Conservation (phyloP, 2,329 filamentous ascomycete species). For the Ophiocordyceps sinensis region DNA sequence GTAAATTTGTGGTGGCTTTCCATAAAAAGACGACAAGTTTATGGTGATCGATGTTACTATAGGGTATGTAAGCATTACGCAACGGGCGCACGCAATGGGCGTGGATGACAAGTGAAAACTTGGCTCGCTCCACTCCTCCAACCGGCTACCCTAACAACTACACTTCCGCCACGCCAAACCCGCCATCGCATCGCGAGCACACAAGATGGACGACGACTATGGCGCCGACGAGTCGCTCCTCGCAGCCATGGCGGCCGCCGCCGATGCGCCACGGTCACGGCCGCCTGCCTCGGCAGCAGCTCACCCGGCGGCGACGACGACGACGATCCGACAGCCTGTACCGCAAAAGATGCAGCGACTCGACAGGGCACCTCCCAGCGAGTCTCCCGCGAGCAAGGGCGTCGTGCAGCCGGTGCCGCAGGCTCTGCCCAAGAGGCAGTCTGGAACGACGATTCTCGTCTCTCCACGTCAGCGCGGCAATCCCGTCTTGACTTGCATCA, state of each 20-base stretch:
- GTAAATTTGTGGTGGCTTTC: no score
- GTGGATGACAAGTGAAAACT: no score
- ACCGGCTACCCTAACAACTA: no score
- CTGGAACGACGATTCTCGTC: conserved; percentile 71
- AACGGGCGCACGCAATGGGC: no score
- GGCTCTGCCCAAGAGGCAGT: conserved; percentile 49
- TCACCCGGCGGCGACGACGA: background rate
- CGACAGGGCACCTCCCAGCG: conserved; percentile 31
- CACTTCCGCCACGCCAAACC: background rate
- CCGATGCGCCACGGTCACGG: conserved; percentile 5
- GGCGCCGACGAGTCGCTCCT: conserved; percentile 42
- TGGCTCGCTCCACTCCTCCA: no score
- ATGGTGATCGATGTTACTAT: no score
- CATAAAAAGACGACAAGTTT: no score
- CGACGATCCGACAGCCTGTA: conserved; percentile 21
- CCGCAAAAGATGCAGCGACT: conserved; percentile 34
- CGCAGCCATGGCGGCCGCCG: conserved; percentile 38
- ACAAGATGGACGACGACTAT: conserved; percentile 36
- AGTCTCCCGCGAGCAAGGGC: conserved; percentile 36
- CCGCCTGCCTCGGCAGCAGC: background rate
- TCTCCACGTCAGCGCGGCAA: conserved; percentile 92
- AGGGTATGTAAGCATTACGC: no score
- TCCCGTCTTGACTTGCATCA: conserved; percentile 72
- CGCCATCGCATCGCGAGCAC: background rate
- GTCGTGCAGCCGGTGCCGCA: conserved; percentile 84